Percentiles rank a stretch among this genome's conserved stretches.
phyloP scores from a whole-genome alignment of 306 rosid species.

The Castanea sativa region DNA sequence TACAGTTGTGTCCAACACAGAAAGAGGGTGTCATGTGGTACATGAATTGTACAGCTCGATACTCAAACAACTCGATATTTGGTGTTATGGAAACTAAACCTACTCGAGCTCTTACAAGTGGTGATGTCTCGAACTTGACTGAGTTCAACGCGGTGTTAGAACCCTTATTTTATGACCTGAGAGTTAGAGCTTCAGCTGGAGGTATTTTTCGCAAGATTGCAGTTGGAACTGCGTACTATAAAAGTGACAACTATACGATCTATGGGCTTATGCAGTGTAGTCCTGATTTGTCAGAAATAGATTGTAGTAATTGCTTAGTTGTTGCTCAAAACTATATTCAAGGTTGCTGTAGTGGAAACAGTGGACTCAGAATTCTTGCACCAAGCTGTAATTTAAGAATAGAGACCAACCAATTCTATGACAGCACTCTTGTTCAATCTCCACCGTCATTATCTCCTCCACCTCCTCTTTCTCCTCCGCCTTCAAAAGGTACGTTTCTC shows the following conservation, averaged over 20 bases:
- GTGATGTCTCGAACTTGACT: not conserved
- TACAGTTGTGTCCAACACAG: slow-evolving; percentile 37
- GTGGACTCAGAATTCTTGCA: slow-evolving; percentile 16
- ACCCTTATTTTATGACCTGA: not conserved
- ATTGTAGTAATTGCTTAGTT: slow-evolving; percentile 22
- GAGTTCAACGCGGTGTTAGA: not conserved
- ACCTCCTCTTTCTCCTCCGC: not conserved
- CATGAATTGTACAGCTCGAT: slow-evolving; percentile 39
- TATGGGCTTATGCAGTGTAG: slow-evolving; percentile 33
- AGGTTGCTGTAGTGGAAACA: not conserved
- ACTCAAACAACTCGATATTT: slow-evolving; percentile 15
- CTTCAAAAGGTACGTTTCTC: slow-evolving; percentile 21
- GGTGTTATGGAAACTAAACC: not conserved
- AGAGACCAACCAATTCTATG: slow-evolving; percentile 22
- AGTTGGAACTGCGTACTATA: not conserved
- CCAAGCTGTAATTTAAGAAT: slow-evolving; percentile 46
- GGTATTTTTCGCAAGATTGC: slow-evolving; percentile 12
- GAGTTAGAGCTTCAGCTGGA: slow-evolving; percentile 5
- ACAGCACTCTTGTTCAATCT: not conserved
- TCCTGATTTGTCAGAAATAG: slow-evolving; percentile 15
- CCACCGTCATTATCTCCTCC: no score
- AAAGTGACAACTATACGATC: not conserved
- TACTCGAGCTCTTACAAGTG: not conserved
- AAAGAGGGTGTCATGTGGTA: slow-evolving; percentile 48
- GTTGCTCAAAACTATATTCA: fast-evolving